A percentile compares a stretch with the other conserved stretches of the same genome.
Evolutionary conservation across 352 stramenopile species (phyloP).

Genomic region (Globisporangium parvum): DNA sequence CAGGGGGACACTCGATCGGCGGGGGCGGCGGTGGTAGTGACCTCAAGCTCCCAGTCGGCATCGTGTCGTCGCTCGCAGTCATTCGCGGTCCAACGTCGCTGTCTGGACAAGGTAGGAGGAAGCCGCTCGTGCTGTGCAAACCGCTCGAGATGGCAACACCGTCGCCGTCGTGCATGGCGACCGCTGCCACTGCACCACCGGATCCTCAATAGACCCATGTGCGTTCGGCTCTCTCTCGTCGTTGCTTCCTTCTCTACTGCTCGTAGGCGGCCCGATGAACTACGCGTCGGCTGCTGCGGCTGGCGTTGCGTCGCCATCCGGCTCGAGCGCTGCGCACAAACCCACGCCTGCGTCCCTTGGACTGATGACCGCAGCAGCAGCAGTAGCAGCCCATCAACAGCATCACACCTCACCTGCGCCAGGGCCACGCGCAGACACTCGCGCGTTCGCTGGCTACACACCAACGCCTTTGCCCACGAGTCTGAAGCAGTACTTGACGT

Average conservation of each 20-base stretch:
- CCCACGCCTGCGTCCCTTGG: slow-evolving; percentile 4
- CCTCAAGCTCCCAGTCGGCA: slow-evolving; percentile 25
- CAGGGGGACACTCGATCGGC: neutral
- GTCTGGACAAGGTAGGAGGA: slow-evolving; percentile 26
- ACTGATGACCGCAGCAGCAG: too few relatives aligned
- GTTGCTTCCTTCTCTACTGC: neutral
- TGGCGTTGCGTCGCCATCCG: neutral
- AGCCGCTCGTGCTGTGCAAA: slow-evolving; percentile 10
- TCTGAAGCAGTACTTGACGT: slow-evolving; percentile 36
- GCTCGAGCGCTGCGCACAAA: slow-evolving; percentile 2
- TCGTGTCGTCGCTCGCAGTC: slow-evolving; percentile 43
- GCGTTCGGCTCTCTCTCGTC: neutral
- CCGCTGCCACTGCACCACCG: neutral
- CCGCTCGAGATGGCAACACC: neutral
- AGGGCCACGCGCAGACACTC: slow-evolving; percentile 1
- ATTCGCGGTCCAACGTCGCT: slow-evolving; percentile 24
- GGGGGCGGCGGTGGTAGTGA: neutral
- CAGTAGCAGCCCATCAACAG: neutral
- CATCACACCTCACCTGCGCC: neutral
- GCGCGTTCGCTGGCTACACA: too few relatives aligned
- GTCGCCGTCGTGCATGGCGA: neutral
- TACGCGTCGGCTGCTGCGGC: neutral
- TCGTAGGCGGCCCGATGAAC: neutral
- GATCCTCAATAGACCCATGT: slow-evolving; percentile 2
- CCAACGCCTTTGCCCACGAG: slow-evolving; percentile 6